These are phyloP conservation scores for Elaphomyces granulatus DNA, from an alignment of 495 filamentous ascomycete genomes.

Conservation along the genomic window DNA sequence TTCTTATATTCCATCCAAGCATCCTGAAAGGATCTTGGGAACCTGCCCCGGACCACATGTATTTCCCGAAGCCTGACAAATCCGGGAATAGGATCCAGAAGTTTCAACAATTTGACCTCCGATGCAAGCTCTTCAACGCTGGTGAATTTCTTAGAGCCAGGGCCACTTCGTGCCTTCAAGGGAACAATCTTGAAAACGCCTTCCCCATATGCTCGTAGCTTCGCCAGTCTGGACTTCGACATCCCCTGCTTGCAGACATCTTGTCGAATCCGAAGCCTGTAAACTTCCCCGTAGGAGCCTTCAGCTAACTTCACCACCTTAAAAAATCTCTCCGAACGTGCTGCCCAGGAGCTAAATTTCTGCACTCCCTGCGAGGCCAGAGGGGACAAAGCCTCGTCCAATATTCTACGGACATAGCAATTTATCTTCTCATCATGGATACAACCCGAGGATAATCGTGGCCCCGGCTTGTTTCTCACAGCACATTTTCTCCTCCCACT, in stretches of 20 bases:
- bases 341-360: conserved; percentile 30
- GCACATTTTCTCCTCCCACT: conserved; percentile 6
- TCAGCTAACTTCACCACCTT: conserved; percentile 35
- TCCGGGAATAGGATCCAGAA: conserved; percentile 65
- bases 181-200: conserved; percentile 39
- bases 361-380: conserved; percentile 26
- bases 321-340: conserved; percentile 26
- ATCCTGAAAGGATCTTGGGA: conserved; percentile 43
- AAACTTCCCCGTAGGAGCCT: conserved; percentile 39
- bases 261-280: conserved; percentile 29
- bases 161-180: conserved; percentile 28
- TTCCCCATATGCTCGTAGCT: conserved; percentile 26
- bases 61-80: conserved; percentile 81
- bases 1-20: conserved; percentile 53
- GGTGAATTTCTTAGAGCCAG: conserved; percentile 34
- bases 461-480: conserved; percentile 10
- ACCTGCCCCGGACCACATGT: conserved; percentile 55
- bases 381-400: conserved; percentile 25
- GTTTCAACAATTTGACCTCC: conserved; percentile 63
- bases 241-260: conserved; percentile 24
- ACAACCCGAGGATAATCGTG: conserved; percentile 22
- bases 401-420: conserved; percentile 25
- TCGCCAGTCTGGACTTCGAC: conserved; percentile 28
- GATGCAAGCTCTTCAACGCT: conserved; percentile 40
- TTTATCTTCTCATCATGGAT: conserved; percentile 25